phyloP scores from a whole-genome alignment of 1,284 basidiomycete genomes.

The Apiotrichum mycotoxinovorans region DNA sequence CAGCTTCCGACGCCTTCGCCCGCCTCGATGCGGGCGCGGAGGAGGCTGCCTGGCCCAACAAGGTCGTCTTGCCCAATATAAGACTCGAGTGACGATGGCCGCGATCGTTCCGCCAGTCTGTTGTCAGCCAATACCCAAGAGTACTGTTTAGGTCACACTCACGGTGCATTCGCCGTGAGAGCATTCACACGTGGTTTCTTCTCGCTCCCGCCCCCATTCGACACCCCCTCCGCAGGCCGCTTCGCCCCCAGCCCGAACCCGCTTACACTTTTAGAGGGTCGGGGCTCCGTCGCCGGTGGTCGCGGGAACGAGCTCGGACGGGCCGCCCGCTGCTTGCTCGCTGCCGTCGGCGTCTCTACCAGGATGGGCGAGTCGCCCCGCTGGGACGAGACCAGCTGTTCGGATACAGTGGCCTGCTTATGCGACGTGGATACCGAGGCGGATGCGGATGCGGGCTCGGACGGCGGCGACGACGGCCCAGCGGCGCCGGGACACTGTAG shows the following conservation, averaged over 20 bases:
- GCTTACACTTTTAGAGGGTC: too few species aligned
- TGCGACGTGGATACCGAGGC: neutral
- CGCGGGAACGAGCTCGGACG: neutral
- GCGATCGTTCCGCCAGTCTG: slow-evolving; percentile 46
- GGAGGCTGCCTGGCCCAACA: slow-evolving; percentile 43
- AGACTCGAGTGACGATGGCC: slow-evolving; percentile 32
- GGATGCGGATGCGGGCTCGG: neutral
- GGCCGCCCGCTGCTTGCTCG: neutral
- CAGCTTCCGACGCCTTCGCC: slow-evolving; percentile 45
- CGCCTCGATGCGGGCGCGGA: slow-evolving; percentile 42
- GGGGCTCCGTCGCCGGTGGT: neutral
- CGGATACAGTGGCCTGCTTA: neutral
- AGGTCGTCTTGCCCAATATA: slow-evolving; percentile 46
- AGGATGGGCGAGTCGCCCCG: neutral
- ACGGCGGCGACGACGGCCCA: slow-evolving; percentile 12
- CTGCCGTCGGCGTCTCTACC: slow-evolving; percentile 10
- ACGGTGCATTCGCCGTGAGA: slow-evolving; percentile 46
- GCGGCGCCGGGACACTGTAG: slow-evolving; percentile 31
- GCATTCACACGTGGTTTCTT: slow-evolving; percentile 39
- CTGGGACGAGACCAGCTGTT: neutral
- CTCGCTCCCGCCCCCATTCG: slow-evolving; percentile 16
- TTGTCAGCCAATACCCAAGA: slow-evolving; percentile 7
- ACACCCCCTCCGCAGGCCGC: neutral
- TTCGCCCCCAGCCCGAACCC: neutral
- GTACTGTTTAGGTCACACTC: slow-evolving; percentile 6